Percentiles rank a stretch among this genome's conserved stretches.
Evolutionary conservation across 2,329 filamentous ascomycete genomes (phyloP).

Genomic region (Helminthosporium solani): DNA sequence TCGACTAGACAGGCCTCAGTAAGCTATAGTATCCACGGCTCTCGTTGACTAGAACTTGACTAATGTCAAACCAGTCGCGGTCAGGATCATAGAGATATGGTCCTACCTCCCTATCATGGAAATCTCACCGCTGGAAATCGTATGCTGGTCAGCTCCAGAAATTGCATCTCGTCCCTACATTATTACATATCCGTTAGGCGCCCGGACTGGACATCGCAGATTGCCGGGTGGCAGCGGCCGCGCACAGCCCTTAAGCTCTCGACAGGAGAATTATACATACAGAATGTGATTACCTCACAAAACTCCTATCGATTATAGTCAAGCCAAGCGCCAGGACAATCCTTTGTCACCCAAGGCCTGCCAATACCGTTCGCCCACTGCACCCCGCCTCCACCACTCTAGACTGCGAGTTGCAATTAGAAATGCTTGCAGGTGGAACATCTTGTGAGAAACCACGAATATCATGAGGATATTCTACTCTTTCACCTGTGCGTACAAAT

Average conservation of each 20-base stretch:
- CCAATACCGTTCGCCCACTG: background rate
- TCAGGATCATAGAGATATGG: background rate
- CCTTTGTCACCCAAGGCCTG: background rate
- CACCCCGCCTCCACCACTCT: background rate
- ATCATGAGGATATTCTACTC: background rate
- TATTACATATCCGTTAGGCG: background rate
- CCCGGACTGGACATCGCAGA: background rate
- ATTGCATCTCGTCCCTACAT: constrained; percentile 1
- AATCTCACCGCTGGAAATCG: background rate
- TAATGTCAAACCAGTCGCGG: background rate
- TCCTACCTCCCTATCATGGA: background rate
- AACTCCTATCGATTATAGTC: background rate
- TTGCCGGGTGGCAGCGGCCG: constrained; percentile 2
- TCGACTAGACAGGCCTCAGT: constrained; percentile 4
- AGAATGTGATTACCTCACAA: background rate
- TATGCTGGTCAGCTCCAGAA: background rate
- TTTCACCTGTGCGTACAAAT: background rate
- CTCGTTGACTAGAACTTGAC: background rate
- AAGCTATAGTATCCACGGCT: constrained; percentile 3
- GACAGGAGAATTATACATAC: constrained; percentile 3
- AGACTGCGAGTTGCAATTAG: constrained; percentile 3
- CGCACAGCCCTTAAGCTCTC: background rate
- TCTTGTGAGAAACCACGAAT: background rate
- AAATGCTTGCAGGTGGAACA: constrained; percentile 1
- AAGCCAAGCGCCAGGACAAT: background rate